These are phyloP conservation scores for Berberis vulgaris DNA, from an alignment of 164 flowering plant species.

Conservation along the genomic window DNA sequence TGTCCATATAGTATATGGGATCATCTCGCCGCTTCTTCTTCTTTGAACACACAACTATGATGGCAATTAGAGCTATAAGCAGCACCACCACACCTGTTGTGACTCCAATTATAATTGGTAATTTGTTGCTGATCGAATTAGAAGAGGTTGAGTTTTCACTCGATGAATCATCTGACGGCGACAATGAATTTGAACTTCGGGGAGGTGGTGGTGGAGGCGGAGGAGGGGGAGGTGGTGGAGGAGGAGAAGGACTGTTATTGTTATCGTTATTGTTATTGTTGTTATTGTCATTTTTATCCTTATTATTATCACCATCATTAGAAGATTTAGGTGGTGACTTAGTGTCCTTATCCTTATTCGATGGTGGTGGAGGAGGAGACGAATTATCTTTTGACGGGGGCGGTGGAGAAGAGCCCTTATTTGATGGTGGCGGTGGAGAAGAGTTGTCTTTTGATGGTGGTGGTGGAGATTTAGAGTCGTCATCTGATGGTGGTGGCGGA, in stretches of 20 bases:
- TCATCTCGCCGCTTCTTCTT: conserved; percentile 28
- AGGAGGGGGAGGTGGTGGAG: neutral
- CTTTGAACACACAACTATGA: conserved; percentile 21
- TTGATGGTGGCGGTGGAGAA: neutral
- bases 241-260: neutral
- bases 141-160: neutral
- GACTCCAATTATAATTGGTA: conserved; percentile 30
- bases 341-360: neutral
- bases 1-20: conserved; percentile 28
- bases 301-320: too few relatives aligned
- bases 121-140: neutral
- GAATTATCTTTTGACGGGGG: neutral
- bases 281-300: neutral
- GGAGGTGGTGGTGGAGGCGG: conserved; percentile 1
- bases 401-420: neutral
- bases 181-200: neutral
- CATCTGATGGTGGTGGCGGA: too few relatives aligned
- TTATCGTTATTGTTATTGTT: neutral
- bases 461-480: conserved; percentile 1
- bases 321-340: conserved; percentile 2
- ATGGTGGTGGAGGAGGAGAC: conserved; percentile 1
- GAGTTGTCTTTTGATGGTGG: neutral
- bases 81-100: conserved; percentile 31
- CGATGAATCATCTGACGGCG: neutral
- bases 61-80: conserved; percentile 21